Conservation (phyloP, 2,329 filamentous ascomycete species). For the Nothopassalora personata region DNA sequence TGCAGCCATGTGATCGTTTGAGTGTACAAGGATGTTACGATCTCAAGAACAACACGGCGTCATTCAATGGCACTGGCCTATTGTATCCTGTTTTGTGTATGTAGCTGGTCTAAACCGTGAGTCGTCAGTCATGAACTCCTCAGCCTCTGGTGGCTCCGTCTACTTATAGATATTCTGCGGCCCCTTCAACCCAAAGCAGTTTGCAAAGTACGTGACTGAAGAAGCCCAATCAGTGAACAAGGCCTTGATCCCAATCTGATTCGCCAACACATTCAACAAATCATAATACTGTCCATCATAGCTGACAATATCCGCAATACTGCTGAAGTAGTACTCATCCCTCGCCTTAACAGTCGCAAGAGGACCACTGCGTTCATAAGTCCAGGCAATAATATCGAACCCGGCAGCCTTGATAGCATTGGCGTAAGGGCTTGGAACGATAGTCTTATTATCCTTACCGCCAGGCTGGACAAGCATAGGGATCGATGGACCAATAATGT, state of each 20-base stretch:
- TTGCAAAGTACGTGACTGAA: conserved; percentile 6
- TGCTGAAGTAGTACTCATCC: conserved; percentile 9
- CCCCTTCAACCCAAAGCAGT: conserved; percentile 6
- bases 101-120: no score
- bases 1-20: no score
- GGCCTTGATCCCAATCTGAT: conserved; percentile 7
- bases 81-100: no score
- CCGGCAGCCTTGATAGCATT: conserved; percentile 4
- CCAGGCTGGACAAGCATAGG: conserved; percentile 6
- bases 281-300: conserved; percentile 9
- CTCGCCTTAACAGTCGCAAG: conserved; percentile 6
- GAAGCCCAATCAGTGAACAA: conserved; percentile 6
- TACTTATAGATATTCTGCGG: conserved; percentile 7
- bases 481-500: conserved; percentile 8
- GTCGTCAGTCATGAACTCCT: neutral
- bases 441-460: conserved; percentile 2
- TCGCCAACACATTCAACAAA: conserved; percentile 4
- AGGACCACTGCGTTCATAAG: conserved; percentile 5
- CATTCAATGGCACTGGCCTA: no score
- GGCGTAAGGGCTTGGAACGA: conserved; percentile 2
- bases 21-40: no score
- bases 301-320: conserved; percentile 5
- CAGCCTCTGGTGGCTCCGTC: neutral
- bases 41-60: no score
- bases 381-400: conserved; percentile 8